Evolutionary conservation across 176 grass and related monocot genomes (phyloP), one percentile per base, ranked within the genome.

Genomic region (Miscanthus lutarioriparius): DNA sequence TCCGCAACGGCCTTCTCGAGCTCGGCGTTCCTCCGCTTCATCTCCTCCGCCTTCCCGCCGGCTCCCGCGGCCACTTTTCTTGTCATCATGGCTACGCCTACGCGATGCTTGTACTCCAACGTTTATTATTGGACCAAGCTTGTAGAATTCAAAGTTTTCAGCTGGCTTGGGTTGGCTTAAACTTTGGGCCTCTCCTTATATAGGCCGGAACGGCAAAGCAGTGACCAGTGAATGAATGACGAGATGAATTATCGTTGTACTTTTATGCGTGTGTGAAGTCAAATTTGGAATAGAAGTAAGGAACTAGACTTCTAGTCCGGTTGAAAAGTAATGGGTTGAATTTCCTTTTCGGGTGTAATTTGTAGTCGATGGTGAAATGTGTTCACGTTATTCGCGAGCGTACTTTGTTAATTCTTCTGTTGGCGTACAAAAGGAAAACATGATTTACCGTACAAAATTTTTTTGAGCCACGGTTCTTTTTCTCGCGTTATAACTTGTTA

Each of bases 1-100:
- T 88, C 86, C 35, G 67, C 87, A 51, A 76, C 82, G 56, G 89
- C 86, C 74, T 63, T 66, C 84, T 94, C 95, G 0, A 98, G 95
- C 82, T 90, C 87, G 30, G 63, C 49, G 82, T 94, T 98, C 83
- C 84, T 37, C 67, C 84, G 71, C 86, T 28, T 45, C 8, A 89
- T 72, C 86, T 89, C 88, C 71, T 91, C 88, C 59, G 82, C 79
- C 67, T 88, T 87, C 49, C 2, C 85, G 35, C 2, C 85, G 35
- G 0, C 71, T 19, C n/a, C 83, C 48, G 70, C 15, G 38, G 56
- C 25, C 19, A 32, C 15, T 39, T 39, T 84, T 28, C 67, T 10
- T 75, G 48, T 5, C 79, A 83, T 73, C 58, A 64, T 78, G 43
- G 33, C 33, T 3, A 25, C 51, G 33, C 33, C 33, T 35, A 30